Evolutionary conservation across 176 grass and related monocot genomes (phyloP), one percentile per base, ranked within the genome.

Genomic region (Cymbopogon citratus): DNA sequence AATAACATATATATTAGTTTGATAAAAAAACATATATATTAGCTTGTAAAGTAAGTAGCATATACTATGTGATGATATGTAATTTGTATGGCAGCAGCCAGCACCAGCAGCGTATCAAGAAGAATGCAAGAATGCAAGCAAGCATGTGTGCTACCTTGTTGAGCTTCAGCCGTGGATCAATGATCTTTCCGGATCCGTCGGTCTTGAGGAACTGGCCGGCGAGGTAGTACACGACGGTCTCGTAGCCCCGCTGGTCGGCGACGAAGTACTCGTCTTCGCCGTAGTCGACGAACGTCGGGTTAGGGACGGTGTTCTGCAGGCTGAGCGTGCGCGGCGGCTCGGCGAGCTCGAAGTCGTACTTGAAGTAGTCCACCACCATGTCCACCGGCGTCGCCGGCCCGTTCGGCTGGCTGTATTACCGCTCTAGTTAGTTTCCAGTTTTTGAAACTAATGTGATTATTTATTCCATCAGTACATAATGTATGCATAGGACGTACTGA

Each of bases 361-460:
- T 77, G 85, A 59, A 94, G 89, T 94, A 94, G 73, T 94, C 92
- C 40, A 91, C 33, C 35, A 82, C 74, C 92, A 94, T 94, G 49
- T 94, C 89, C 73, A 94, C 36, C 7, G 87, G 62, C 13, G 62
- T 64, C 13, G 62, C 62, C 26, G 62, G 62, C 27, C 62, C 62
- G 62, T 64, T 64, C 13, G 60, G 9, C 48, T 76, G 12, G 71
- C 62, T 64, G 62, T 13, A 64, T 5, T n/a, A n/a, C n/a, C n/a
- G n/a, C n/a, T n/a, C n/a, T 0, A 2, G 7, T 40, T 40, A 9
- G 38, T 43, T 46, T 26, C 23, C 57, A 26, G 57, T 57, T 57
- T 44, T 40, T 7, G 1, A 40, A 40, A 40, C 10, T 40, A 40
- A 40, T 40, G 38, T 40, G 38, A 40, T 40, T 8, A 40, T n/a